Conservation (phyloP, 441 rosid species). For the Euphorbia schlechtendalii region DNA sequence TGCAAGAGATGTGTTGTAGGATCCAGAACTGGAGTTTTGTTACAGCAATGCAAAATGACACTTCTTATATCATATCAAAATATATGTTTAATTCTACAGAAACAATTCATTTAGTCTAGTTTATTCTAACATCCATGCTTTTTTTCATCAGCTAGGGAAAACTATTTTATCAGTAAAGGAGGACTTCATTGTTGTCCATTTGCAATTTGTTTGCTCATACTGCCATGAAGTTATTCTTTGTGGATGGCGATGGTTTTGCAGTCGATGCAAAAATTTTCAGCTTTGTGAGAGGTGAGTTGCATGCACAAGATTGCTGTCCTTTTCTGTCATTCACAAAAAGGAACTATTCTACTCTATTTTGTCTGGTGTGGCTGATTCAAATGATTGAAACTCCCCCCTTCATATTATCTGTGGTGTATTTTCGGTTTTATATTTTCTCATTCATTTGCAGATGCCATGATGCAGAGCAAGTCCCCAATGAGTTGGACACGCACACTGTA, state of each 20-base stretch:
- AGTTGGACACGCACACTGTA: slow-evolving; percentile 26
- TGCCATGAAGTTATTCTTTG: slow-evolving; percentile 46
- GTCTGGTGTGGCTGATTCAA: background rate
- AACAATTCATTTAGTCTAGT: slow-evolving; percentile 3
- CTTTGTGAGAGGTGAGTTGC: slow-evolving; percentile 46
- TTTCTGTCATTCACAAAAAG: background rate
- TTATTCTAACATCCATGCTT: slow-evolving; percentile 9
- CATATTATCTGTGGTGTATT: background rate
- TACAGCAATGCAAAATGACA: too few species aligned
- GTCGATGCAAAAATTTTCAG: slow-evolving; percentile 51
- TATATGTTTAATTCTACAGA: background rate
- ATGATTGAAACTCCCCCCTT: background rate
- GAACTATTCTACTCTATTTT: background rate
- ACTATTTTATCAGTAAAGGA: slow-evolving; percentile 42
- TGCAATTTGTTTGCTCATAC: slow-evolving; percentile 49
- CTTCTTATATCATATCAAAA: too few species aligned
- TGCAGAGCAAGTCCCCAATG: slow-evolving; percentile 24
- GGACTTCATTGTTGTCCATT: slow-evolving; percentile 48
- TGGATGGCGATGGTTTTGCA: slow-evolving; percentile 55
- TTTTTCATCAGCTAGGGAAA: slow-evolving; percentile 41
- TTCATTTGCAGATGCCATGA: slow-evolving; percentile 50
- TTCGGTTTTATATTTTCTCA: background rate
- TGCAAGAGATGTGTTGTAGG: too few species aligned
- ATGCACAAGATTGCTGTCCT: background rate
- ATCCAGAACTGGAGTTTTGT: too few species aligned